Evolutionary conservation across 2,329 filamentous ascomycete genomes (phyloP), one percentile per base, ranked within the genome.

Genomic region (Ceratocystis destructans): DNA sequence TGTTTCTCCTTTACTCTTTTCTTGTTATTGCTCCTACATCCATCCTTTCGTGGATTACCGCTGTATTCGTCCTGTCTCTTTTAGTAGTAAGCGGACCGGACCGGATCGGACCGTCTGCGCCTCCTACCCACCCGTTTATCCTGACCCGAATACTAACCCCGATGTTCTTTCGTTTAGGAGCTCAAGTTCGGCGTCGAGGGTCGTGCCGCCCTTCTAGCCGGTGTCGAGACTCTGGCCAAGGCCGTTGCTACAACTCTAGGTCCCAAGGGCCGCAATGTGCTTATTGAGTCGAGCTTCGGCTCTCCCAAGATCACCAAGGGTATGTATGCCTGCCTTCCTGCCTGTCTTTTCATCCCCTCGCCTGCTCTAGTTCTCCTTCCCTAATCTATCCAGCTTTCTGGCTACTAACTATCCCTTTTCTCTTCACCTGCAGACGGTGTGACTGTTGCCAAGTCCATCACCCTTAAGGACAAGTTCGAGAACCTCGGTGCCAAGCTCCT

Each of bases 261-360:
- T 71, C 94, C 94, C 73, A 99, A 99, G 84, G 94, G 94, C 78
- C 87, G 94, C 76, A 99, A 97, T 80, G 94, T 99, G 71, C 78
- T 99, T 75, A 99, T 99, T 72, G 94, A 99, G 83, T 96, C 93
- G 70, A 90, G 90, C 82, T 99, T 96, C 75, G 94, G 94, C 77
- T 96, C 94, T 61, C 94, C 94, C 74, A 99, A 99, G 85, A 99
- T 99, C 79, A 99, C 94, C 74, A 99, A 99, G 83, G 93, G 93
- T 96, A 81, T 70, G 82, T 62, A 1, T 37, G 22, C 22, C 22
- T 37, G 37, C 1, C 37, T 37, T 1, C 22, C 22, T 37, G 37
- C 1, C 37, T 15, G 12, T 41, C 37, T 41, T 15, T 15, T 41
- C 37, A 41, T 41, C 37, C 37, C 10, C 37, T 15, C 37, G 12